Base-by-base conservation (phyloP, 805 yeast species). In the Saccharomycopsis fodiens region DNA sequence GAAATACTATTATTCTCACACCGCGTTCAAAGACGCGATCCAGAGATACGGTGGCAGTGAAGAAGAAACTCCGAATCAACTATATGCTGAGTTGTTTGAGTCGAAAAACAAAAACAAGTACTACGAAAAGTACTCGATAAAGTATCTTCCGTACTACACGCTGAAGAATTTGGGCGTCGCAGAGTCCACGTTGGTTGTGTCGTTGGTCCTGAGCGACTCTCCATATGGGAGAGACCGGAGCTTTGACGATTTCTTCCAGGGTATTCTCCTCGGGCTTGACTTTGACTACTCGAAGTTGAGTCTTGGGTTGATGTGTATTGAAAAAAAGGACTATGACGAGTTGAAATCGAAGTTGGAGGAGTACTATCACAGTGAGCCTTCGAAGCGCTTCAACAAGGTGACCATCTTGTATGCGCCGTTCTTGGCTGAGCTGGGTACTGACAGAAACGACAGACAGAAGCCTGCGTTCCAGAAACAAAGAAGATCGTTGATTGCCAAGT, bases 191-290 rank as follows among this genome's bases (percentile, higher is more conserved):
- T 7, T 47, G 10, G 17, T 50, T 10, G 23, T 50, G 13, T 40
- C 49, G 4, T 42, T 47, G 31, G 37, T 50, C 17, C 32, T 45
- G 12, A 34, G 43, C 5, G 27, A 30, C n/a, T 12, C 46, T 13
- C 46, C 73, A 3, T 72, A 67, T 43, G 76, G 76, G 1, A 48
- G 48, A 3, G 60, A 51, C 3, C 58, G 68, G 27, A 41, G 52
- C 1, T 61, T 71, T 41, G 39, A 43, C 1, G 67, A 67, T 45
- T 65, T 67, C 37, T 54, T 69, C 39, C 44, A 32, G 16, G 48
- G 56, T 2, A 58, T 65, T 1, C 46, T 70, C 19, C 41, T 46
- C 5, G 27, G 58, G 2, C 53, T 69, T 17, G 59, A 62, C 1
- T 59, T 58, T 20, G 50, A 50, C 3, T 48, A 46, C 8, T 22